A percentile compares a stretch with the other conserved stretches of the same genome.
phyloP scores from a whole-genome alignment of 768 basidiomycete species.

The Cantharellus anzutake region DNA sequence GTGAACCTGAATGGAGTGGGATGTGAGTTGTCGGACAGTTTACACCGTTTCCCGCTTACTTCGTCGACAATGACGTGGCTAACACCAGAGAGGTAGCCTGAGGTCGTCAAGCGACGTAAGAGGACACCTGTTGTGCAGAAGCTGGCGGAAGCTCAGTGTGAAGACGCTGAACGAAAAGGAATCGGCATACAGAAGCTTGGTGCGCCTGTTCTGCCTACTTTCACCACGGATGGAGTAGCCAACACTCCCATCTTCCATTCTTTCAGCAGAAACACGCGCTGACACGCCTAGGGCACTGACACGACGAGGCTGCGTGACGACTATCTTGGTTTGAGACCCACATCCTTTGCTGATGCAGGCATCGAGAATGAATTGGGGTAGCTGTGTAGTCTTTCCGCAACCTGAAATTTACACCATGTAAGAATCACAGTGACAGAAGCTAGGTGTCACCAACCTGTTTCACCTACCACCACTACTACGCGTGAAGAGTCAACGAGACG shows the following conservation, averaged over 20 bases:
- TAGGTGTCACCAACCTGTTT: slow-evolving; percentile 37
- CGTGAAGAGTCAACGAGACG: slow-evolving; percentile 33
- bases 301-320: slow-evolving; percentile 80
- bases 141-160: background rate
- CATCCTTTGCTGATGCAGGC: slow-evolving; percentile 41
- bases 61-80: slow-evolving; percentile 86
- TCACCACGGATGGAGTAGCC: slow-evolving; percentile 87
- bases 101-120: slow-evolving; percentile 53
- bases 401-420: slow-evolving; percentile 22
- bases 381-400: slow-evolving; percentile 81
- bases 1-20: slow-evolving; percentile 39
- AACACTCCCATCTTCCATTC: slow-evolving; percentile 54
- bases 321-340: slow-evolving; percentile 52
- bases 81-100: slow-evolving; percentile 40
- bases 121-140: slow-evolving; percentile 90
- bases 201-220: slow-evolving; percentile 40
- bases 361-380: slow-evolving; percentile 83
- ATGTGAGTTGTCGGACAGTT: background rate
- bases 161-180: background rate
- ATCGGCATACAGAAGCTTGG: slow-evolving; percentile 40
- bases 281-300: slow-evolving; percentile 82
- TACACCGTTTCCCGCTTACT: slow-evolving; percentile 22
- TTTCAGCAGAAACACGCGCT: slow-evolving; percentile 66
- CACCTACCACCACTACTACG: slow-evolving; percentile 74
- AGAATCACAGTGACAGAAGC: background rate